Percentiles rank a stretch among this genome's conserved stretches.
Conservation (phyloP, 2,329 filamentous ascomycete species). For the Daldinia eschscholtzii region DNA sequence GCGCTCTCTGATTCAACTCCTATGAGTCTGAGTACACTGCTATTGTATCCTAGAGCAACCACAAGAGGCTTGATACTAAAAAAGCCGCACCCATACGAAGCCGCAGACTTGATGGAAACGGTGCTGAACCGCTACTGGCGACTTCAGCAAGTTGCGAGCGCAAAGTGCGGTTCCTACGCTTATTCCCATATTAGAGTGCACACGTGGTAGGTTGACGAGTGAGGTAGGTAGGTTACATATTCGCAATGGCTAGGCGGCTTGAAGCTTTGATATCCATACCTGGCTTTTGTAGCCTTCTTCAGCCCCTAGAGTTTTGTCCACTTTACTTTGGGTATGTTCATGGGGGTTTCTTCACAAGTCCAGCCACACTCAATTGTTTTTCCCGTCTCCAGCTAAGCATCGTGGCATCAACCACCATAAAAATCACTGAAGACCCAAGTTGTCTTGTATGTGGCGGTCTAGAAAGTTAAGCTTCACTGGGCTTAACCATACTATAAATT, state of each 20-base stretch:
- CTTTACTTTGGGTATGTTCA: slow-evolving; percentile 33
- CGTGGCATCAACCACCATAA: slow-evolving; percentile 44
- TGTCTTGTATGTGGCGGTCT: slow-evolving; percentile 28
- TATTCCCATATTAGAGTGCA: slow-evolving; percentile 38
- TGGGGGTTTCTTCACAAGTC: slow-evolving; percentile 36
- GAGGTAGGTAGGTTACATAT: slow-evolving; percentile 34
- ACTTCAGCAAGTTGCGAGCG: slow-evolving; percentile 21
- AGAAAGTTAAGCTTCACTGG: slow-evolving; percentile 30
- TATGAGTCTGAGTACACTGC: slow-evolving; percentile 20
- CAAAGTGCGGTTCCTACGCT: slow-evolving; percentile 38
- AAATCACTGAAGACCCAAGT: slow-evolving; percentile 27
- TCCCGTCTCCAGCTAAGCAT: slow-evolving; percentile 26
- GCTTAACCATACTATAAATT: slow-evolving; percentile 36
- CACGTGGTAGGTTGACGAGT: slow-evolving; percentile 38
- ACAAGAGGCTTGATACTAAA: slow-evolving; percentile 14
- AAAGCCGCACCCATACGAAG: slow-evolving; percentile 29
- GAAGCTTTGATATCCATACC: slow-evolving; percentile 33
- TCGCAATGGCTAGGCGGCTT: slow-evolving; percentile 34
- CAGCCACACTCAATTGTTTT: slow-evolving; percentile 41
- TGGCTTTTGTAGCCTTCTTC: slow-evolving; percentile 35
- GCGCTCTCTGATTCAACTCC: slow-evolving; percentile 23
- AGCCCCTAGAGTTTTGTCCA: slow-evolving; percentile 40
- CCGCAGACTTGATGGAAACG: slow-evolving; percentile 20
- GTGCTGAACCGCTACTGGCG: slow-evolving; percentile 28
- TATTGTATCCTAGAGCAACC: slow-evolving; percentile 16